phyloP scores from a whole-genome alignment of 306 rosid genomes.

The Geum urbanum region DNA sequence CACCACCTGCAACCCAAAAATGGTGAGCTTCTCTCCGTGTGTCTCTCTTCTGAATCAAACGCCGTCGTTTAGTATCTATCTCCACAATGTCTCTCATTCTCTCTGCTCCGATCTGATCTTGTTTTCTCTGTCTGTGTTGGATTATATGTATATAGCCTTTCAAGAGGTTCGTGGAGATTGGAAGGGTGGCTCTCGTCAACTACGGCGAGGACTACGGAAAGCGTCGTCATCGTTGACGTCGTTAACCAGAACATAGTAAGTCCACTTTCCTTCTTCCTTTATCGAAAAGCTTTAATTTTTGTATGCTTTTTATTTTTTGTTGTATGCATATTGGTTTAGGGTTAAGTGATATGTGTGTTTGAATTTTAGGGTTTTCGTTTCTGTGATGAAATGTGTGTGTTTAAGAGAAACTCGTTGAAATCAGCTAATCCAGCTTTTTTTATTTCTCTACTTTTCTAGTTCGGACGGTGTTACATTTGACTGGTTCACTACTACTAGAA shows the following conservation, averaged over 20 bases:
- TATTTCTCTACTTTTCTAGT: too few relatives aligned
- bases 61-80: not conserved
- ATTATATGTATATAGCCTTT: slow-evolving; percentile 48
- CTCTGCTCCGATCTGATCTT: not conserved
- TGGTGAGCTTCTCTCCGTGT: slow-evolving; percentile 40
- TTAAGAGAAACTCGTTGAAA: too few relatives aligned
- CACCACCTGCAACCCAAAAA: slow-evolving; percentile 19
- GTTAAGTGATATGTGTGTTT: too few relatives aligned
- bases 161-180: slow-evolving; percentile 93
- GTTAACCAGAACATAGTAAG: slow-evolving; percentile 79
- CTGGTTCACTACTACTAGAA: too few relatives aligned
- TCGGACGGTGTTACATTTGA: too few relatives aligned
- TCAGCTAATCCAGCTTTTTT: too few relatives aligned
- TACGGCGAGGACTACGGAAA: slow-evolving; percentile 82
- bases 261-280: not conserved
- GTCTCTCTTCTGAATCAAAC: not conserved
- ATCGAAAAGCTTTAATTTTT: not conserved
- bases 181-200: slow-evolving; percentile 87
- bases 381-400: too few relatives aligned
- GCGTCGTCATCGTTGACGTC: slow-evolving; percentile 92
- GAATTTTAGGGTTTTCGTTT: too few relatives aligned
- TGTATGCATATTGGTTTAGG: too few relatives aligned
- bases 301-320: not conserved
- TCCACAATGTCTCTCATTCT: not conserved
- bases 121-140: not conserved